phyloP scores from a whole-genome alignment of 768 basidiomycete species.

The Rhodotorula toruloides region DNA sequence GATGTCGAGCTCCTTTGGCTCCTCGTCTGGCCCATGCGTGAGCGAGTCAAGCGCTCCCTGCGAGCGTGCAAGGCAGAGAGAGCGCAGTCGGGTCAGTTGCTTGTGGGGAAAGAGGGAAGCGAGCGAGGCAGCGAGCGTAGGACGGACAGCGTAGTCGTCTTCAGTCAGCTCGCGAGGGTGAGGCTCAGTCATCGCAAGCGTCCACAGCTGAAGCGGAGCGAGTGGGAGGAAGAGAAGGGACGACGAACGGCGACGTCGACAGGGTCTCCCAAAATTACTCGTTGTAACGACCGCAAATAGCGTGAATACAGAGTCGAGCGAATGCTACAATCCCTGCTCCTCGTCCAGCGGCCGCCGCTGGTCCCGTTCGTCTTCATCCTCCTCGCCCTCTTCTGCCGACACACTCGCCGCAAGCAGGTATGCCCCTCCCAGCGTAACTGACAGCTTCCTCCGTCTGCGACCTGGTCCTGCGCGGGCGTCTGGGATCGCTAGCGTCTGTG shows the following conservation, averaged over 20 bases:
- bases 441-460: background rate
- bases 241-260: too few species aligned
- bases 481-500: background rate
- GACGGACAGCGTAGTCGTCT: constrained; percentile 11
- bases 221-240: too few species aligned
- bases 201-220: background rate
- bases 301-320: too few species aligned
- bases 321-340: background rate
- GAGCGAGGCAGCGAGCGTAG: background rate
- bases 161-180: background rate
- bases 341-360: constrained; percentile 18
- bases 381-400: constrained; percentile 43
- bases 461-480: background rate
- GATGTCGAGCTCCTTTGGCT: constrained; percentile 1
- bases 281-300: background rate
- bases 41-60: constrained; percentile 15
- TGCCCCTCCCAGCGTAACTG: constrained; percentile 25
- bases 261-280: background rate
- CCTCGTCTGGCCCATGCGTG: constrained; percentile 11
- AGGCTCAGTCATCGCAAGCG: background rate
- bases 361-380: constrained; percentile 44
- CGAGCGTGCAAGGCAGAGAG: background rate
- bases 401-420: constrained; percentile 22
- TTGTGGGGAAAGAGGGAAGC: background rate
- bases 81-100: background rate